A percentile compares a stretch with the other conserved stretches of the same genome.
phyloP scores from a whole-genome alignment of 768 basidiomycete species.

The Leccinum aurantiacum region DNA sequence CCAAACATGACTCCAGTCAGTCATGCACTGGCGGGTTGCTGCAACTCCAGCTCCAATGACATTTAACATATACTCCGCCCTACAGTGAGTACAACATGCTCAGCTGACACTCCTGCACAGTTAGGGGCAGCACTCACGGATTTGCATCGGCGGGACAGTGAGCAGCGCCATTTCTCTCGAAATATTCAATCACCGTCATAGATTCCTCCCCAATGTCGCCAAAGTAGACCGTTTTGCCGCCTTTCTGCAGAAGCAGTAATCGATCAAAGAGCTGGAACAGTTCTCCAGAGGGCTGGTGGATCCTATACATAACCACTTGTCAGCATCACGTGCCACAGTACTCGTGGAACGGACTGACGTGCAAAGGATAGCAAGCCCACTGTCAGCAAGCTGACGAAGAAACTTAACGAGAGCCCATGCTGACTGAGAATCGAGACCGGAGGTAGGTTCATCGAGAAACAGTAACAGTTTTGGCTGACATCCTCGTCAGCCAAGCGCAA shows the following conservation, averaged over 20 bases:
- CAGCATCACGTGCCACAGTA: not conserved
- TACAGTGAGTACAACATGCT: slow-evolving; percentile 10
- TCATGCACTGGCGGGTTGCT: slow-evolving; percentile 30
- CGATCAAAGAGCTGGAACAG: slow-evolving; percentile 54
- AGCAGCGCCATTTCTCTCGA: slow-evolving; percentile 24
- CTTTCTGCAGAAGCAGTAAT: slow-evolving; percentile 47
- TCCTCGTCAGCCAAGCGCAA: not conserved
- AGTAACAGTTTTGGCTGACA: slow-evolving; percentile 44
- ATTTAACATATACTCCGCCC: slow-evolving; percentile 50
- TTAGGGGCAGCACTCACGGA: slow-evolving; percentile 16
- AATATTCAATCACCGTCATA: slow-evolving; percentile 23
- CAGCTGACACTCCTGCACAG: not conserved
- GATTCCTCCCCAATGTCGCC: slow-evolving; percentile 40
- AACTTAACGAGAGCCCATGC: slow-evolving; percentile 50
- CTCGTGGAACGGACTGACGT: slow-evolving; percentile 34
- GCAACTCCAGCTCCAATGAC: slow-evolving; percentile 60
- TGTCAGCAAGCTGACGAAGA: slow-evolving; percentile 51
- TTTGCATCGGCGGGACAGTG: slow-evolving; percentile 21
- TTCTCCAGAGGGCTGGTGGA: slow-evolving; percentile 43
- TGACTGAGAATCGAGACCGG: slow-evolving; percentile 52
- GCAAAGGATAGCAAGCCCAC: slow-evolving; percentile 58
- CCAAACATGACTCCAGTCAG: slow-evolving; percentile 56
- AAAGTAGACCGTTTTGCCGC: slow-evolving; percentile 45
- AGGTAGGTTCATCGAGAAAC: slow-evolving; percentile 63
- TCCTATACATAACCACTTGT: slow-evolving; percentile 3